Evolutionary conservation across 768 basidiomycete genomes (phyloP).

Genomic region (Boletus barrowsii): DNA sequence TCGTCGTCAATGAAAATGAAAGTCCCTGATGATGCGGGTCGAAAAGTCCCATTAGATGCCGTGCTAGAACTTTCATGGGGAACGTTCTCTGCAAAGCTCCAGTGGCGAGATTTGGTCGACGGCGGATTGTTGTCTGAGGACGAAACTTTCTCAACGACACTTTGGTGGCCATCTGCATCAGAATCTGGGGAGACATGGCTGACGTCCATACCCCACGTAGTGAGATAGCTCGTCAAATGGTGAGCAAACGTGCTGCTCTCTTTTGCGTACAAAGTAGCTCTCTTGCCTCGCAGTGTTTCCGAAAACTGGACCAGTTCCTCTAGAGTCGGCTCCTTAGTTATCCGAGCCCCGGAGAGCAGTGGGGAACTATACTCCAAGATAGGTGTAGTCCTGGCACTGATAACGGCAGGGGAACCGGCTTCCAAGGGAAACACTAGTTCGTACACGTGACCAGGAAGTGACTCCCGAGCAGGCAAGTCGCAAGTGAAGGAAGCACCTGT

Average conservation of each 20-base stretch:
- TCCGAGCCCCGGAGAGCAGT: conserved; percentile 46
- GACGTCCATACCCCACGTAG: conserved; percentile 94
- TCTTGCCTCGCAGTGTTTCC: conserved; percentile 78
- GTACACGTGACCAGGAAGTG: conserved; percentile 51
- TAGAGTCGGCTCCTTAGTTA: conserved; percentile 71
- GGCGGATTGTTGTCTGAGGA: conserved; percentile 10
- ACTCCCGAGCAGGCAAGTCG: conserved; percentile 42
- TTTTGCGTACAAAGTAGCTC: conserved; percentile 79
- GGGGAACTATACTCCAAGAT: conserved; percentile 47
- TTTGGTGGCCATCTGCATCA: conserved; percentile 41
- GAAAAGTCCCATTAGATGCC: conserved; percentile 20
- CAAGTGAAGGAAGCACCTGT: conserved; percentile 45
- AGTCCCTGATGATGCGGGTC: conserved; percentile 35
- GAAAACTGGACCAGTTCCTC: conserved; percentile 77
- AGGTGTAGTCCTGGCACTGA: conserved; percentile 38
- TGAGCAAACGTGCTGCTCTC: conserved; percentile 88
- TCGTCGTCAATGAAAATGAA: conserved; percentile 96
- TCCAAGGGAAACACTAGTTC: conserved; percentile 66
- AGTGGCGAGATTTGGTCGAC: conserved; percentile 21
- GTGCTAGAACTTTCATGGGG: conserved; percentile 19
- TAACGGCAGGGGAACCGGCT: conserved; percentile 48
- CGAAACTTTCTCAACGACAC: conserved; percentile 13
- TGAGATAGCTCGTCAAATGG: conserved; percentile 89
- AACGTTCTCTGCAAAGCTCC: conserved; percentile 15
- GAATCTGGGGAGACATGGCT: conserved; percentile 69